Evolutionary conservation across 2,329 filamentous ascomycete genomes (phyloP), one percentile per base, ranked within the genome.

Genomic region (Hypoxylon sp.): DNA sequence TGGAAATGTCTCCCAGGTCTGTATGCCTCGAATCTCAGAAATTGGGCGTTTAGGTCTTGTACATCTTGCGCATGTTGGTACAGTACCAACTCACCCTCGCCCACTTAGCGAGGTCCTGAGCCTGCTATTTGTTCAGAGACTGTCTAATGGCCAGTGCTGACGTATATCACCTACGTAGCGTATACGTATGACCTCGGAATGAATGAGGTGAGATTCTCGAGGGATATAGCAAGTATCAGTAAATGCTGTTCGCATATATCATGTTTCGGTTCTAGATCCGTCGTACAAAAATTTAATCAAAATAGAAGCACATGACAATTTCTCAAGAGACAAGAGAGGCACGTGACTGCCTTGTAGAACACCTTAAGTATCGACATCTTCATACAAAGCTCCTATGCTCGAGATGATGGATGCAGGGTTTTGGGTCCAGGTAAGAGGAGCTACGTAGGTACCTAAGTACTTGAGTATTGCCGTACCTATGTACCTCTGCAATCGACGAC

Each of bases 91-190:
- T 19, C 6, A 4, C 37, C 32, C 17, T 32, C 19, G 26, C 50
- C 15, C 30, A 43, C 24, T 15, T 43, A 52, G 37, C 43, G n/a
- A n/a, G n/a, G n/a, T 54, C 17, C n/a, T 28, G 15, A 47, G 28
- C 44, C 52, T 56, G 47, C 26, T 41, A 34, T 56, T 44, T 41
- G 28, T 48, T 46, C 49, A 30, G 30, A 20, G 49, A 54, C 39
- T 15, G 30, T 43, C 44, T 22, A 39, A 24, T 44, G 34, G 26
- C 51, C 46, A 46, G 59, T 10, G 60, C 57, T 67, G 60, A 64
- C 64, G 57, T 64, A 61, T 47, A 39, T 55, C 20, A 46, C 56
- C 57, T 26, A 64, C 59, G 59, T 63, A 55, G 39, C 39, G n/a
- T 41, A 20, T 58, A 47, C 41, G 59, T 57, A 63, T 44, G n/a